phyloP scores from a whole-genome alignment of 495 filamentous ascomycete species.

The Penicillium alfredii region DNA sequence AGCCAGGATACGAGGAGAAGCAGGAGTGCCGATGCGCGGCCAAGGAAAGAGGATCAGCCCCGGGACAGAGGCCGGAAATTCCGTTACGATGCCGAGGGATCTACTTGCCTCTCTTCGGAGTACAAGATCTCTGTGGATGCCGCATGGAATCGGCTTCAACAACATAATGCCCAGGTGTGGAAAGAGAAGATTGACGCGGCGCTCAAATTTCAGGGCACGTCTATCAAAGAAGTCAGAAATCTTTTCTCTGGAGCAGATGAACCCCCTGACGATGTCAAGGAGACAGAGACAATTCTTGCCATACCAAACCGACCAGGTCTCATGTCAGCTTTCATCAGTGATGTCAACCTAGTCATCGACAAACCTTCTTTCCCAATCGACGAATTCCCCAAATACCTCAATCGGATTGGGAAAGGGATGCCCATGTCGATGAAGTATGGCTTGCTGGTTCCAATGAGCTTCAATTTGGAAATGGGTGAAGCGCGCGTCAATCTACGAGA shows the following conservation, averaged over 20 bases:
- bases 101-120: conserved; percentile 58
- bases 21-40: conserved; percentile 46
- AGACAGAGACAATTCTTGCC: conserved; percentile 78
- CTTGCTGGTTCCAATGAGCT: conserved; percentile 80
- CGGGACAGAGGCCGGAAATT: conserved; percentile 43
- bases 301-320: conserved; percentile 82
- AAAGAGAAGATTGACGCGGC: conserved; percentile 82
- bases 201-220: conserved; percentile 59
- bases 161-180: conserved; percentile 85
- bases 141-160: conserved; percentile 67
- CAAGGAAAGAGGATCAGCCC: conserved; percentile 22
- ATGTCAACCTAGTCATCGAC: conserved; percentile 80
- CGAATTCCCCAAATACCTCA: conserved; percentile 74
- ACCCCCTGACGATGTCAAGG: conserved; percentile 69
- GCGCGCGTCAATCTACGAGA: conserved; percentile 78
- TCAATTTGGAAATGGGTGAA: conserved; percentile 89
- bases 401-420: conserved; percentile 92
- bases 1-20: conserved; percentile 46
- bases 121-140: conserved; percentile 65
- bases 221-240: conserved; percentile 71
- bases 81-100: conserved; percentile 76
- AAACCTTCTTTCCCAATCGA: conserved; percentile 85
- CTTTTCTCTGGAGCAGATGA: conserved; percentile 82
- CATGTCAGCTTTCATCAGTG: conserved; percentile 73
- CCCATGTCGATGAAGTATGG: conserved; percentile 84